Evolutionary conservation across 176 grass and related monocot species (phyloP).

Genomic region (Eragrostis curvula): DNA sequence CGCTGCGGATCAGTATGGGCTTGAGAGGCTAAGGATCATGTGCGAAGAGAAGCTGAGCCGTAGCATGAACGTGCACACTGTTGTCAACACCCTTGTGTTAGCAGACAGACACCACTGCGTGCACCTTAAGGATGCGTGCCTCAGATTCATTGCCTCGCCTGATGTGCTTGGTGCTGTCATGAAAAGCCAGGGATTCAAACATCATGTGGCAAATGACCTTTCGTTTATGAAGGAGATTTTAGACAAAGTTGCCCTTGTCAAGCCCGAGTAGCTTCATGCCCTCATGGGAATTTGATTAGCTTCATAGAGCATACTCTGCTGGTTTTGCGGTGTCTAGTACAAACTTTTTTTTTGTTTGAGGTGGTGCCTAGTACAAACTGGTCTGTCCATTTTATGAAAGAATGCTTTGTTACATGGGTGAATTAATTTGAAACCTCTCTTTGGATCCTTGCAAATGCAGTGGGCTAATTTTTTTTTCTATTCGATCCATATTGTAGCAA

Average conservation of each 20-base stretch:
- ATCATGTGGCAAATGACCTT: slow-evolving; percentile 8
- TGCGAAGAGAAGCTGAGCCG: slow-evolving; percentile 18
- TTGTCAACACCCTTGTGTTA: background rate
- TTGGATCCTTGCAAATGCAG: no score
- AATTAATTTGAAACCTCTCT: no score
- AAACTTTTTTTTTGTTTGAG: no score
- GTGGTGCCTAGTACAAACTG: no score
- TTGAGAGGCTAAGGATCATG: slow-evolving; percentile 18
- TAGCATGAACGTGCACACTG: background rate
- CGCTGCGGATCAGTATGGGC: slow-evolving; percentile 18
- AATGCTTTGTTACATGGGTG: no score
- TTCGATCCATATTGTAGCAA: no score
- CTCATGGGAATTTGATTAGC: no score
- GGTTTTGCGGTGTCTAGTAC: no score
- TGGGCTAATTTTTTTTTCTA: no score
- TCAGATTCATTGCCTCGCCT: background rate
- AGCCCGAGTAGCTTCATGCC: no score
- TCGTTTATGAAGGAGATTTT: slow-evolving; percentile 4
- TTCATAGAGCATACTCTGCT: no score
- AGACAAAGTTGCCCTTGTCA: background rate
- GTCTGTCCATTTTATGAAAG: no score
- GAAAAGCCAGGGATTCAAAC: background rate
- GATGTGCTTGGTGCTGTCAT: background rate
- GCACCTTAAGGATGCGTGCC: background rate
- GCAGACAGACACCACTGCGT: slow-evolving; percentile 29